phyloP scores from a whole-genome alignment of 2,329 filamentous ascomycete species.

The Mollisia scopiformis region DNA sequence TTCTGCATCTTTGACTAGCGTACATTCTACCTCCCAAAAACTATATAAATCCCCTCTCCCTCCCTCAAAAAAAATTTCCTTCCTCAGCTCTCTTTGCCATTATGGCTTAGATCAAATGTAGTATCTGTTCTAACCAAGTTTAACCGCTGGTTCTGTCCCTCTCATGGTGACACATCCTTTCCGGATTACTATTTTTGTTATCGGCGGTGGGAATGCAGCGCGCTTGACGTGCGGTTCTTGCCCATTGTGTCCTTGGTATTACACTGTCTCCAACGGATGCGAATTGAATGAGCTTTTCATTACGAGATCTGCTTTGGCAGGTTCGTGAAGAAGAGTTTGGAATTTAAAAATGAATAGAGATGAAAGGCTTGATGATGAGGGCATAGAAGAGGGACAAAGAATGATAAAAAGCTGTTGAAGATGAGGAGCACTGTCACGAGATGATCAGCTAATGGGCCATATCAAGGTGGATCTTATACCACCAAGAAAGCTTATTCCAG shows the following conservation, averaged over 20 bases:
- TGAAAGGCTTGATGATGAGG: too few relatives aligned
- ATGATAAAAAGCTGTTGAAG: too few relatives aligned
- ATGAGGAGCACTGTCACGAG: neutral
- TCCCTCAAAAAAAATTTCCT: neutral
- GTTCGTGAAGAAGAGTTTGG: slow-evolving; percentile 55
- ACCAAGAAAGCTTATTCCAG: neutral
- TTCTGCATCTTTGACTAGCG: neutral
- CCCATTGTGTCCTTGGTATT: slow-evolving; percentile 73
- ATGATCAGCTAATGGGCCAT: neutral
- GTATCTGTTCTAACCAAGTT: slow-evolving; percentile 74
- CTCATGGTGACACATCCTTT: neutral
- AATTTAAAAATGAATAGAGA: neutral
- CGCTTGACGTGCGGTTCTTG: slow-evolving; percentile 65
- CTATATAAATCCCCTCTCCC: slow-evolving; percentile 9
- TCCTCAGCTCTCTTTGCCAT: slow-evolving; percentile 37
- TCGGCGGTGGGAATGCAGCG: slow-evolving; percentile 56
- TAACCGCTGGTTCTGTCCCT: slow-evolving; percentile 57
- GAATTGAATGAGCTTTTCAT: slow-evolving; percentile 56
- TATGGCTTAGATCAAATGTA: slow-evolving; percentile 61
- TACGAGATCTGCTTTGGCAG: slow-evolving; percentile 52
- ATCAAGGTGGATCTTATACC: neutral
- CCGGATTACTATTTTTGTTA: slow-evolving; percentile 57
- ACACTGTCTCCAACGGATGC: slow-evolving; percentile 75
- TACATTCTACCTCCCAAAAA: neutral
- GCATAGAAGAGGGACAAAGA: too few relatives aligned